Evolutionary conservation across 345 rosid genomes (phyloP), one percentile per base, ranked within the genome.

Genomic region (Populus deltoides): DNA sequence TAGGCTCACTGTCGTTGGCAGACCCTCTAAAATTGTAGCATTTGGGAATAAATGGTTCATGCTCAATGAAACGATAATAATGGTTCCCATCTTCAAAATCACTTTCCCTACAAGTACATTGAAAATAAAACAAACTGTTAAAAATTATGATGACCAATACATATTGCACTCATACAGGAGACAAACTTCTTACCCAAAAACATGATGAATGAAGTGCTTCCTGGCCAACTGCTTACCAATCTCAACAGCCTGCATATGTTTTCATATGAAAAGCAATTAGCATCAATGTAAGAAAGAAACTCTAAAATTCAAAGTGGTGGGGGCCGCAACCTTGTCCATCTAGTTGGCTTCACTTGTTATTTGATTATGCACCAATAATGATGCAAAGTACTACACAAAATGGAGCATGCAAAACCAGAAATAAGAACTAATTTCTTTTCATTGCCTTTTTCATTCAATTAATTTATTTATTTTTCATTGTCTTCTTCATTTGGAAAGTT

Each of bases 161-260:
- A n/a, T 59, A 4, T n/a, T 57, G 29, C 29, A 57, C 17, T 35
- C 70, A 43, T 41, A 41, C 35, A 0, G 12, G 66, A 73, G 36
- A 7, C 76, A 29, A 29, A 39, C 31, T 43, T 74, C 80, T 66
- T 87, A 96, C 99, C 99, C 92, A 73, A 93, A 92, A 43, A 93
- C 97, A 68, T 93, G 93, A 83, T 91, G 97, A 76, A 96, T 87
- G 81, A 90, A 96, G 82, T 96, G 97, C 85, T 86, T 96, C 75
- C 83, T 83, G 53, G 90, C 93, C 25, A 96, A 75, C 62, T 70
- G 80, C 90, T 84, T 96, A n/a, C 94, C 97, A 71, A 88, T 86
- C 83, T 87, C 95, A 57, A 91, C 76, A 33, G 92, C 99, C 99
- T 96, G 67, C 63, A 78, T 67, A 15, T 39, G 10, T 57, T 45